phyloP scores from a whole-genome alignment of 1,139 yeast genomes.

The Geotrichum australiense region DNA sequence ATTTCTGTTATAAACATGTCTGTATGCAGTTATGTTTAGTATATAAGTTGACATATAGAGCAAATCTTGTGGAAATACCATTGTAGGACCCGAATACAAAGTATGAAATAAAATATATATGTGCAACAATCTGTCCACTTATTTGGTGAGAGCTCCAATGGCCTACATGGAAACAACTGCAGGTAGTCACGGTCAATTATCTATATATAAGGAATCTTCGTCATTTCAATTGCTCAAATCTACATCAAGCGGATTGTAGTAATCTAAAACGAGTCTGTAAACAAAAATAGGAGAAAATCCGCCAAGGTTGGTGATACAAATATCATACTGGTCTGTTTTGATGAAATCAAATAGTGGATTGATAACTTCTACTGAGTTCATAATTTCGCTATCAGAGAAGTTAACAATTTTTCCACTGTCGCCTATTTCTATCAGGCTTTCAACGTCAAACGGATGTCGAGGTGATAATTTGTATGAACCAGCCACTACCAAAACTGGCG shows the following conservation, averaged over 20 bases:
- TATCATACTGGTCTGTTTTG: conserved; percentile 90
- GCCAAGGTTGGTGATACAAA: conserved; percentile 89
- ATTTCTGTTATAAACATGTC: neutral
- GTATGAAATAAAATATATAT: neutral
- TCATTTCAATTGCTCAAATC: conserved; percentile 21
- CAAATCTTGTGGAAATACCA: conserved; percentile 5
- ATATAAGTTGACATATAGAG: neutral
- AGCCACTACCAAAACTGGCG: conserved; percentile 94
- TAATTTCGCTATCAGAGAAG: conserved; percentile 52
- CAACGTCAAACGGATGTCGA: conserved; percentile 85
- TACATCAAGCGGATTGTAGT: conserved; percentile 81
- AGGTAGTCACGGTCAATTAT: neutral
- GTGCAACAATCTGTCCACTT: too few species aligned
- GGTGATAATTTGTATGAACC: conserved; percentile 93
- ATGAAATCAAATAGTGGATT: conserved; percentile 92
- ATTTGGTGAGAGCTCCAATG: too few species aligned
- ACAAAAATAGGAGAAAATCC: conserved; percentile 96
- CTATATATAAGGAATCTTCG: neutral
- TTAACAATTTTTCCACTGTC: conserved; percentile 79
- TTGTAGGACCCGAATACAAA: neutral
- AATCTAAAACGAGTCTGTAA: conserved; percentile 90
- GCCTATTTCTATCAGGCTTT: conserved; percentile 85
- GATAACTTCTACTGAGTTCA: conserved; percentile 73
- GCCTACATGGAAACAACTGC: too few species aligned
- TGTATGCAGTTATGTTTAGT: neutral